Evolutionary conservation across 2,329 filamentous ascomycete genomes (phyloP).

Genomic region (Lizonia empirigonia): DNA sequence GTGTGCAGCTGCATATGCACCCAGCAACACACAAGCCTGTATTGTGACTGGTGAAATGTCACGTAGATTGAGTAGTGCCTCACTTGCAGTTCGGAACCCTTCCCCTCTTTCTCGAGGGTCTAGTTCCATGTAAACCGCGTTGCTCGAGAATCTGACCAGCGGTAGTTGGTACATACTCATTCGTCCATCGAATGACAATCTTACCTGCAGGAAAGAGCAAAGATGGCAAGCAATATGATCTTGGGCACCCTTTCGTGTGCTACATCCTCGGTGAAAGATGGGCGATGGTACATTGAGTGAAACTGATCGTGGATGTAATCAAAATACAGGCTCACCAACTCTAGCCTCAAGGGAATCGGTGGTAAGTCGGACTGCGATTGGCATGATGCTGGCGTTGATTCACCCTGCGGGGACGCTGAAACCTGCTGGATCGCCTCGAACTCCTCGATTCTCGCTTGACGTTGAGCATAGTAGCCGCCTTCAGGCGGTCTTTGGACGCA

Average conservation of each 20-base stretch:
- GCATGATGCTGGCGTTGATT: slow-evolving; percentile 7
- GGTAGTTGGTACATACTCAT: background rate
- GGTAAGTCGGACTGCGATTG: slow-evolving; percentile 19
- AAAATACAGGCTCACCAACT: slow-evolving; percentile 29
- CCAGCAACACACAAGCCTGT: slow-evolving; percentile 29
- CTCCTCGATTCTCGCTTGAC: slow-evolving; percentile 25
- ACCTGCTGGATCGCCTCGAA: slow-evolving; percentile 10
- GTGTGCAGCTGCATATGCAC: slow-evolving; percentile 31
- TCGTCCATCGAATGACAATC: background rate
- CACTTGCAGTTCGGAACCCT: slow-evolving; percentile 23
- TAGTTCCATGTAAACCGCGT: slow-evolving; percentile 18
- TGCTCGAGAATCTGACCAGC: slow-evolving; percentile 20
- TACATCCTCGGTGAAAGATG: slow-evolving; percentile 28
- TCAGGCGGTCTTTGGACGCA: slow-evolving; percentile 32
- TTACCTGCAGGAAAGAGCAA: slow-evolving; percentile 28
- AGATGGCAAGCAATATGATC: slow-evolving; percentile 28
- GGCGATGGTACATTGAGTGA: slow-evolving; percentile 31
- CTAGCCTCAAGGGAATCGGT: slow-evolving; percentile 21
- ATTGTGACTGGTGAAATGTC: slow-evolving; percentile 23
- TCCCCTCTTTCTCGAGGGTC: slow-evolving; percentile 28
- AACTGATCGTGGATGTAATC: slow-evolving; percentile 36
- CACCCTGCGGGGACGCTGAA: background rate
- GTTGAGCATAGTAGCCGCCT: slow-evolving; percentile 33
- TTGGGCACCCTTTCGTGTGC: slow-evolving; percentile 20
- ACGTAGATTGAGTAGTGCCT: slow-evolving; percentile 27